Evolutionary conservation across 2,329 filamentous ascomycete genomes (phyloP).

Genomic region (Curvularia eragrostidis): DNA sequence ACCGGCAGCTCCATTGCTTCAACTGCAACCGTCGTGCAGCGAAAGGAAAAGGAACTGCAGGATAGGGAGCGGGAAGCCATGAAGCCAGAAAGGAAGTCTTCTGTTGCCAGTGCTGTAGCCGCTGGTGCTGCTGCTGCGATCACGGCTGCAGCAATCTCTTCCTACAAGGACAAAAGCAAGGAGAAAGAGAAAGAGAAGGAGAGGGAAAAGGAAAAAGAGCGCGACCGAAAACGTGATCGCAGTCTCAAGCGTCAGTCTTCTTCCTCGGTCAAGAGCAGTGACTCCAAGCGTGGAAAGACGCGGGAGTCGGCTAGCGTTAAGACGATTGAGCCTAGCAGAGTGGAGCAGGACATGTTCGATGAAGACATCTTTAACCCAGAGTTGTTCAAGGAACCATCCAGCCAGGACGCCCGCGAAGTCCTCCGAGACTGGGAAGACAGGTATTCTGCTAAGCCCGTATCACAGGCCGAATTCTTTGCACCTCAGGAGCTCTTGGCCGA

Average conservation of each 20-base stretch:
- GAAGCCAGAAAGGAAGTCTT: slow-evolving; percentile 47
- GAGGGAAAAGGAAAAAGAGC: slow-evolving; percentile 13
- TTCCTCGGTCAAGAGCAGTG: slow-evolving; percentile 12
- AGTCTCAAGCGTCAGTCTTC: slow-evolving; percentile 32
- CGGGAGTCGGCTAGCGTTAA: slow-evolving; percentile 43
- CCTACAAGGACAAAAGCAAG: slow-evolving; percentile 30
- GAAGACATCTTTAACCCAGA: slow-evolving; percentile 57
- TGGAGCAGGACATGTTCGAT: slow-evolving; percentile 48
- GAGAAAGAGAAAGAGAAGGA: slow-evolving; percentile 13
- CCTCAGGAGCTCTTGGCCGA: slow-evolving; percentile 53
- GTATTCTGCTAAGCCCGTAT: slow-evolving; percentile 49
- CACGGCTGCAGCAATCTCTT: slow-evolving; percentile 40
- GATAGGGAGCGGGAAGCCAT: slow-evolving; percentile 44
- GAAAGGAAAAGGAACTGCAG: slow-evolving; percentile 45
- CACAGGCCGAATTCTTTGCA: slow-evolving; percentile 57
- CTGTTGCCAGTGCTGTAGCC: slow-evolving; percentile 46
- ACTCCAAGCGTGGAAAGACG: slow-evolving; percentile 31
- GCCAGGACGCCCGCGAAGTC: slow-evolving; percentile 50
- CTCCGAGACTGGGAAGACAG: slow-evolving; percentile 53
- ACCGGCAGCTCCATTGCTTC: slow-evolving; percentile 41
- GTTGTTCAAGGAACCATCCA: slow-evolving; percentile 49
- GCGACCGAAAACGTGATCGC: slow-evolving; percentile 17
- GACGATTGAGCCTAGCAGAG: slow-evolving; percentile 46
- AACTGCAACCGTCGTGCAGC: slow-evolving; percentile 40
- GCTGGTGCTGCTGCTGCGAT: slow-evolving; percentile 45